phyloP scores from a whole-genome alignment of 2,329 filamentous ascomycete species.

The Dothideomycetes sp. region DNA sequence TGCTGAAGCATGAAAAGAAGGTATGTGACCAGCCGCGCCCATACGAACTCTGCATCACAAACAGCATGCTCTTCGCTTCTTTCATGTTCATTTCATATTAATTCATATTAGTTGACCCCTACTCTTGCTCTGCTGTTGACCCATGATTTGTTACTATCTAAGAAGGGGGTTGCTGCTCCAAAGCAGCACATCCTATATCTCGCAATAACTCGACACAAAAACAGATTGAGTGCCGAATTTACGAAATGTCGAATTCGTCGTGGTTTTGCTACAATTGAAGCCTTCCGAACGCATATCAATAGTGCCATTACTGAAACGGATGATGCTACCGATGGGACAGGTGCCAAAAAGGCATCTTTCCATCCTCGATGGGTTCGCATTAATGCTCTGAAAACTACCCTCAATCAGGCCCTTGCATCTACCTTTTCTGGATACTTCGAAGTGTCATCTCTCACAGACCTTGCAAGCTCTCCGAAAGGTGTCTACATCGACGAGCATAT shows the following conservation, averaged over 20 bases:
- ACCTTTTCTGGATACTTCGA: conserved; percentile 58
- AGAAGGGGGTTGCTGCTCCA: conserved; percentile 71
- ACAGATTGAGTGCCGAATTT: conserved; percentile 69
- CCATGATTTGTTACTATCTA: conserved; percentile 77
- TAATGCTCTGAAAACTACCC: conserved; percentile 63
- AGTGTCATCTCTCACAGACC: conserved; percentile 47
- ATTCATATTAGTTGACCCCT: conserved; percentile 56
- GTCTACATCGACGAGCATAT: conserved; percentile 71
- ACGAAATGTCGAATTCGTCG: conserved; percentile 66
- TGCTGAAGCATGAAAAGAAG: conserved; percentile 75
- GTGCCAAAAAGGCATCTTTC: conserved; percentile 24
- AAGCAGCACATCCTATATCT: conserved; percentile 66
- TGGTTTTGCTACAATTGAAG: conserved; percentile 56
- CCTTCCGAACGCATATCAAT: conserved; percentile 50
- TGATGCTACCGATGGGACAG: conserved; percentile 26
- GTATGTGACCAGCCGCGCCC: too few species aligned
- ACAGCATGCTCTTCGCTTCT: conserved; percentile 1
- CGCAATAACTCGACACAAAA: conserved; percentile 70
- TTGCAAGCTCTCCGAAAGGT: conserved; percentile 32
- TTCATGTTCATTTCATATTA: not conserved
- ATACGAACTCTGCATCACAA: conserved; percentile 1
- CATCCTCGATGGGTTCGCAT: conserved; percentile 90
- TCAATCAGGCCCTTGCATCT: conserved; percentile 60
- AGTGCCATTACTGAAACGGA: conserved; percentile 18
- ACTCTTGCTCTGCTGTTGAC: conserved; percentile 68